phyloP scores from a whole-genome alignment of 2,329 filamentous ascomycete genomes.

The Sclerotinia nivalis region DNA sequence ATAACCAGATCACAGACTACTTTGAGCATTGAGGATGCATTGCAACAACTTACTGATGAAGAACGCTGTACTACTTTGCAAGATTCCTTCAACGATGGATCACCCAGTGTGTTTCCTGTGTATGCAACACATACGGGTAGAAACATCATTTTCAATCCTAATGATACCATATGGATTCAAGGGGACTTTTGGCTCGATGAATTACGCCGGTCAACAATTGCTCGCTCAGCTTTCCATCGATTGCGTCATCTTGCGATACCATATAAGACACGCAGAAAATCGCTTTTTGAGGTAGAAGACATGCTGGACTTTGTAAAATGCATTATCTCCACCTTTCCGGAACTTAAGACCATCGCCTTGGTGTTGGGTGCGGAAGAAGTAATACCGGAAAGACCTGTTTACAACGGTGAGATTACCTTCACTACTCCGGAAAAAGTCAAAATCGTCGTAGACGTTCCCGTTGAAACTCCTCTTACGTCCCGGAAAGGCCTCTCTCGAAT shows the following conservation, averaged over 20 bases:
- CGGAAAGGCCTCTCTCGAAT: not conserved
- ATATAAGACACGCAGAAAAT: constrained; percentile 2
- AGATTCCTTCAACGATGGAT: not conserved
- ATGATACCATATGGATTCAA: constrained; percentile 14
- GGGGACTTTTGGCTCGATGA: constrained; percentile 18
- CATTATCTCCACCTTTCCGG: not conserved
- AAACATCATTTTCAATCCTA: not conserved
- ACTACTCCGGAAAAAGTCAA: not conserved
- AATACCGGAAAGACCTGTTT: constrained; percentile 1
- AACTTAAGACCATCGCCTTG: not conserved
- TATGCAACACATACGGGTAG: not conserved
- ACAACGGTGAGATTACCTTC: not conserved
- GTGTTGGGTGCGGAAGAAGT: not conserved
- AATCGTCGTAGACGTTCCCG: not conserved
- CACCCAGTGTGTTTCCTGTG: not conserved
- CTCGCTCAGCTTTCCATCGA: not conserved
- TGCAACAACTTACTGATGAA: not conserved
- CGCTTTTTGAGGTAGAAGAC: not conserved
- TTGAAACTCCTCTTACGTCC: not conserved
- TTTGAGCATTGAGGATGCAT: not conserved
- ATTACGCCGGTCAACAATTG: not conserved
- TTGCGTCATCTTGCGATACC: not conserved
- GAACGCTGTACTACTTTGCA: not conserved
- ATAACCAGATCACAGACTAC: not conserved
- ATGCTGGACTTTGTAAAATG: not conserved